Conservation (phyloP, 371 early-diverging fungal species). For the Haplosporangium sp. region DNA sequence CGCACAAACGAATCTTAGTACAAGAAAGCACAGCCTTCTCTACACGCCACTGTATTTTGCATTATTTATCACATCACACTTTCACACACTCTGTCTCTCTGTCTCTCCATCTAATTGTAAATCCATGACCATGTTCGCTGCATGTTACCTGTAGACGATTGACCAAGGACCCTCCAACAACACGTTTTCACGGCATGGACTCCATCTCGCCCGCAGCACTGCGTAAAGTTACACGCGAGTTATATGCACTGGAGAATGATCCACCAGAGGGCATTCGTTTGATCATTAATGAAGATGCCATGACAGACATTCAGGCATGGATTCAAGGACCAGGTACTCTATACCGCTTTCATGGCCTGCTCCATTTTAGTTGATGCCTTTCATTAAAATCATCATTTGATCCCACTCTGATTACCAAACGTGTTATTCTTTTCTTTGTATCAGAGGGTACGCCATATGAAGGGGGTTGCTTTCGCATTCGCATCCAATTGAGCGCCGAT, state of each 20-base stretch:
- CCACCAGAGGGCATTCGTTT: constrained; percentile 87
- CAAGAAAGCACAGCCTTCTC: too few relatives aligned
- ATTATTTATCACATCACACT: neutral
- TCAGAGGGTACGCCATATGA: constrained; percentile 82
- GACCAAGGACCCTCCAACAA: neutral
- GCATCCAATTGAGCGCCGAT: constrained; percentile 67
- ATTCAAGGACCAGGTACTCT: constrained; percentile 86
- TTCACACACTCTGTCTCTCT: neutral
- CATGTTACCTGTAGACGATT: neutral
- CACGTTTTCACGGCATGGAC: constrained; percentile 26
- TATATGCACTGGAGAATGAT: constrained; percentile 61
- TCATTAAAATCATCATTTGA: neutral
- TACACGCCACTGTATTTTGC: neutral
- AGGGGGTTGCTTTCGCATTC: constrained; percentile 78
- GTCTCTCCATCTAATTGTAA: neutral
- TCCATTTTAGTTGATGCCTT: neutral
- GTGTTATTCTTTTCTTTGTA: neutral
- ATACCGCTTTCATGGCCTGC: neutral
- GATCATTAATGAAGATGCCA: constrained; percentile 72
- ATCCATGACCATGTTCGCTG: neutral
- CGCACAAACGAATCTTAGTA: too few relatives aligned
- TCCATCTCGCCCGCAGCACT: constrained; percentile 59
- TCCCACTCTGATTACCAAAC: neutral
- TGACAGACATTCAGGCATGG: constrained; percentile 85
- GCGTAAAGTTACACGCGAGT: constrained; percentile 69